These are phyloP conservation scores for Phaeoacremonium minimum DNA, from an alignment of 2,329 filamentous ascomycete species.

Conservation along the genomic window DNA sequence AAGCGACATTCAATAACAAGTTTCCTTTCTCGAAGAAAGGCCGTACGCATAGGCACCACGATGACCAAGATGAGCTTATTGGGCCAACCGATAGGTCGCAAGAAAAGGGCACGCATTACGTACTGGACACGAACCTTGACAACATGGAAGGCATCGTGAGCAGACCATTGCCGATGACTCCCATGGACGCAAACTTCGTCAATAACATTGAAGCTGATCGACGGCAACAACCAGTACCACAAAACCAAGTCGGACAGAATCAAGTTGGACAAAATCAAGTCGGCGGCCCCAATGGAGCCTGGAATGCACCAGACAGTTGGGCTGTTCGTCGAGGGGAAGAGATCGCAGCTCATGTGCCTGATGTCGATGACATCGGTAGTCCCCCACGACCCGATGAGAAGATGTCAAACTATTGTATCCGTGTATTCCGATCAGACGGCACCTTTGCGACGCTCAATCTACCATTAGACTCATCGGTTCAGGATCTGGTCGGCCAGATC, in stretches of 20 bases:
- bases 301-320: constrained; percentile 97
- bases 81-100: constrained; percentile 52
- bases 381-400: constrained; percentile 71
- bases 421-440: constrained; percentile 88
- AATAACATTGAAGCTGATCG: constrained; percentile 37
- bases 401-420: constrained; percentile 78
- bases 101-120: constrained; percentile 58
- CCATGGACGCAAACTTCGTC: constrained; percentile 54
- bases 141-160: constrained; percentile 91
- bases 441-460: constrained; percentile 92
- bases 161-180: constrained; percentile 64
- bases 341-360: constrained; percentile 45
- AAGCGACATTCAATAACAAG: constrained; percentile 57
- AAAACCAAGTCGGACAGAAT: constrained; percentile 31
- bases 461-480: constrained; percentile 75
- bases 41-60: constrained; percentile 38
- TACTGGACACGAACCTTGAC: constrained; percentile 80
- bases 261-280: constrained; percentile 32
- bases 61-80: constrained; percentile 55
- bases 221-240: constrained; percentile 10
- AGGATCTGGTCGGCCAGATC: constrained; percentile 83
- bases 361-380: constrained; percentile 65
- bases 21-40: constrained; percentile 58
- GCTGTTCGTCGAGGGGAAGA: constrained; percentile 77
- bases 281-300: constrained; percentile 53